Conservation (phyloP, 257 asterid species). For the Avicennia marina region DNA sequence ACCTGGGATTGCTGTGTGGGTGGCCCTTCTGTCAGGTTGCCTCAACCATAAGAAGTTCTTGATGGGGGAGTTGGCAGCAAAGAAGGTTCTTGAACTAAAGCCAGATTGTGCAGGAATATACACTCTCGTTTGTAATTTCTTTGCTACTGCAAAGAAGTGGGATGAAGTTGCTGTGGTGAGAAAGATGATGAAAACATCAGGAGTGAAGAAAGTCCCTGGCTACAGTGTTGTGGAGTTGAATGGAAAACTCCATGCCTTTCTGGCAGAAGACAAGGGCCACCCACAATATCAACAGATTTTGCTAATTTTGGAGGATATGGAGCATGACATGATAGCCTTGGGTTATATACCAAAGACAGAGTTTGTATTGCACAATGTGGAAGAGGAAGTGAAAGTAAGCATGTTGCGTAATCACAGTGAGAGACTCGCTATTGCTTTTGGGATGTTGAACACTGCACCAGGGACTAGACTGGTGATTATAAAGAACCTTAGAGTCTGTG, state of each 20-base stretch:
- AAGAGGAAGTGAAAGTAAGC: slow-evolving; percentile 44
- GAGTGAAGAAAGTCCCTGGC: slow-evolving; percentile 66
- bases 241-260: slow-evolving; percentile 55
- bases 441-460: slow-evolving; percentile 41
- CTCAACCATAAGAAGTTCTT: slow-evolving; percentile 49
- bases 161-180: slow-evolving; percentile 60
- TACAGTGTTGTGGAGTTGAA: slow-evolving; percentile 55
- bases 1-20: slow-evolving; percentile 71
- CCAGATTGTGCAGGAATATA: slow-evolving; percentile 54
- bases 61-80: slow-evolving; percentile 64
- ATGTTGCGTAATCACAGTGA: slow-evolving; percentile 61
- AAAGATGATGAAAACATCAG: slow-evolving; percentile 46
- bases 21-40: slow-evolving; percentile 83
- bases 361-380: slow-evolving; percentile 46
- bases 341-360: slow-evolving; percentile 50
- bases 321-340: slow-evolving; percentile 47
- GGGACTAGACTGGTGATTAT: slow-evolving; percentile 51
- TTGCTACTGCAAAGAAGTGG: slow-evolving; percentile 71
- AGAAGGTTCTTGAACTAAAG: slow-evolving; percentile 50
- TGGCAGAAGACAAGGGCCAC: slow-evolving; percentile 57
- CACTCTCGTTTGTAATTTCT: slow-evolving; percentile 66
- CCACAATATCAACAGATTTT: slow-evolving; percentile 42
- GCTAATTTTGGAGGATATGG: slow-evolving; percentile 38
- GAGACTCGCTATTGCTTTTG: slow-evolving; percentile 63
- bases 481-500: slow-evolving; percentile 64